phyloP scores from a whole-genome alignment of 2,329 filamentous ascomycete species.

The Trichoderma oligosporum region DNA sequence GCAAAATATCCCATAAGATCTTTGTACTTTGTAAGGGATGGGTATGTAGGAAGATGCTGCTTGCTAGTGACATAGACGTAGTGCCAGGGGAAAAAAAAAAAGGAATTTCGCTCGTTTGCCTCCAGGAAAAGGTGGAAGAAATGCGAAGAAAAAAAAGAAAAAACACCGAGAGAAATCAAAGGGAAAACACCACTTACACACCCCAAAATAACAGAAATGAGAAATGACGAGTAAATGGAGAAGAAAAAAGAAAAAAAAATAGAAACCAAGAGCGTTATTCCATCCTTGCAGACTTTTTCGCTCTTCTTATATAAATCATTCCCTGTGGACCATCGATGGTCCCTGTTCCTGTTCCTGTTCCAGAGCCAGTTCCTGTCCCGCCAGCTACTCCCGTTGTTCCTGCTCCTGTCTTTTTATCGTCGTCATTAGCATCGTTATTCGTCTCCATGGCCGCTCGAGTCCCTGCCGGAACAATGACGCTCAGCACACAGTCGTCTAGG shows the following conservation, averaged over 20 bases:
- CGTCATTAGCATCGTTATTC: constrained; percentile 19
- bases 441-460: constrained; percentile 13
- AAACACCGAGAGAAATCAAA: neutral
- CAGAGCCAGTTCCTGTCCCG: neutral
- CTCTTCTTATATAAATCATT: constrained; percentile 18
- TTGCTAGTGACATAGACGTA: neutral
- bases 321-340: constrained; percentile 8
- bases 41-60: constrained; percentile 2
- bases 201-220: neutral
- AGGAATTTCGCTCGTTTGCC: neutral
- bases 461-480: constrained; percentile 50
- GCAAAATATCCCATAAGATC: constrained; percentile 2
- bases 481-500: constrained; percentile 65
- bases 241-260: neutral
- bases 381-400: neutral
- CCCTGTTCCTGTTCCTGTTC: neutral
- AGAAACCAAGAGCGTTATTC: neutral
- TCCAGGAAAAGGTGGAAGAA: neutral
- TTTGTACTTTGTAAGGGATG: neutral
- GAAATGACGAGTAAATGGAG: neutral
- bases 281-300: constrained; percentile 13
- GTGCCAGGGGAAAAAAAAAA: neutral
- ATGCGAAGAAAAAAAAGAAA: neutral
- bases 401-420: constrained; percentile 13
- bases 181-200: no score